Conservation (phyloP, 2,329 filamentous ascomycete species). For the Monosporascus sp. region DNA sequence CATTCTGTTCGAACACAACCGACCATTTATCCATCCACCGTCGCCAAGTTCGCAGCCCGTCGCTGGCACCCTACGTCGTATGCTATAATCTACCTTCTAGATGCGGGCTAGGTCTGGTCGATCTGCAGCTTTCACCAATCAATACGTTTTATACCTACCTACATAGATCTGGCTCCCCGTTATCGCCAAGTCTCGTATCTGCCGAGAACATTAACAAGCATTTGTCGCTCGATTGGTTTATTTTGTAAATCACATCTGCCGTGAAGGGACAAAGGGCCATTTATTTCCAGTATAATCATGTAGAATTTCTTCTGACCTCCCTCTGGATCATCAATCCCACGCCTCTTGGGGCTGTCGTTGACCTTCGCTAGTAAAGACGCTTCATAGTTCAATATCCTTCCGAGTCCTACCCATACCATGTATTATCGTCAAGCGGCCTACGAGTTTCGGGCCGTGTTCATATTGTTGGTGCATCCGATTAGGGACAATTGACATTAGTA, state of each 20-base stretch:
- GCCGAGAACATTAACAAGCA: conserved; percentile 3
- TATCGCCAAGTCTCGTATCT: conserved; percentile 12
- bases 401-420: too few relatives aligned
- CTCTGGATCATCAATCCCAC: too few relatives aligned
- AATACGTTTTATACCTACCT: conserved; percentile 2
- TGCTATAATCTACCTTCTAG: conserved; percentile 8
- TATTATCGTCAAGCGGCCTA: too few relatives aligned
- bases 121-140: conserved; percentile 4
- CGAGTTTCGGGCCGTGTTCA: too few relatives aligned
- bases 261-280: too few relatives aligned
- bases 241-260: neutral
- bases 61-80: neutral
- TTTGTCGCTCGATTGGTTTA: neutral
- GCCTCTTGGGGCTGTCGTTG: too few relatives aligned
- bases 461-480: too few relatives aligned
- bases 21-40: conserved; percentile 1
- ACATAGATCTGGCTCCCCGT: conserved; percentile 1
- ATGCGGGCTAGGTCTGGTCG: conserved; percentile 5
- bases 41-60: neutral
- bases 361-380: too few relatives aligned
- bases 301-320: too few relatives aligned
- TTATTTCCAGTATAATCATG: too few relatives aligned
- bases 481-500: too few relatives aligned
- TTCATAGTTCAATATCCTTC: too few relatives aligned
- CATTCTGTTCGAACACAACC: neutral